Evolutionary conservation across 176 grass and related monocot species (phyloP).

Genomic region (Pontederia crassipes): DNA sequence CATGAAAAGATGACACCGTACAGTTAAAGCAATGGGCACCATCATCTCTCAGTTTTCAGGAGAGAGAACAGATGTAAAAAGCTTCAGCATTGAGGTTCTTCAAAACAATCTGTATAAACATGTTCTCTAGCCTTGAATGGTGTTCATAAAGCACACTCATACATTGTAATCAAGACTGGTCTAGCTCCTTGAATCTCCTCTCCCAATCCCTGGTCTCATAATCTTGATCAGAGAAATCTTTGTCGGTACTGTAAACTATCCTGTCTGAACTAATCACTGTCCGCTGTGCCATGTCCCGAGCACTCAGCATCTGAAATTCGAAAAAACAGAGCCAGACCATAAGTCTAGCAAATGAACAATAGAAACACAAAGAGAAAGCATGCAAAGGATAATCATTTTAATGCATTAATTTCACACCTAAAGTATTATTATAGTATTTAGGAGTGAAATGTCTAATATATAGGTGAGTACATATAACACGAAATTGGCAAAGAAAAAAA

Average conservation of each 20-base stretch:
- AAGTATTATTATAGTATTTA: no score
- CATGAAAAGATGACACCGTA: no score
- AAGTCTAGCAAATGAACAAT: slow-evolving; percentile 17
- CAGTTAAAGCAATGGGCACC: no score
- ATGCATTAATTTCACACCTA: no score
- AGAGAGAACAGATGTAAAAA: no score
- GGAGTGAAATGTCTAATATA: no score
- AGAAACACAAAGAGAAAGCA: background rate
- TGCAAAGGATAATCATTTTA: no score
- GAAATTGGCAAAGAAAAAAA: no score
- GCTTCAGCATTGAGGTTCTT: no score
- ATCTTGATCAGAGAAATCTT: slow-evolving; percentile 76
- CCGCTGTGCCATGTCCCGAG: slow-evolving; percentile 66
- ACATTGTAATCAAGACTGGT: slow-evolving; percentile 27
- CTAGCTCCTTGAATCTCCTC: slow-evolving; percentile 51
- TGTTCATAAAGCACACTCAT: background rate
- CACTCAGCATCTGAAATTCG: slow-evolving; percentile 61
- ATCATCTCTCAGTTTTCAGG: no score
- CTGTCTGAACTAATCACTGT: slow-evolving; percentile 67
- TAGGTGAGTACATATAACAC: no score
- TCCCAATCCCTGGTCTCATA: slow-evolving; percentile 86
- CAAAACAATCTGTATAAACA: no score
- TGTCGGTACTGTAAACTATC: slow-evolving; percentile 70
- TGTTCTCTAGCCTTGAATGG: background rate
- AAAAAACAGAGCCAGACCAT: slow-evolving; percentile 11